Base-by-base conservation (phyloP, 768 basidiomycete species). In the Leccinum sublutescens region DNA sequence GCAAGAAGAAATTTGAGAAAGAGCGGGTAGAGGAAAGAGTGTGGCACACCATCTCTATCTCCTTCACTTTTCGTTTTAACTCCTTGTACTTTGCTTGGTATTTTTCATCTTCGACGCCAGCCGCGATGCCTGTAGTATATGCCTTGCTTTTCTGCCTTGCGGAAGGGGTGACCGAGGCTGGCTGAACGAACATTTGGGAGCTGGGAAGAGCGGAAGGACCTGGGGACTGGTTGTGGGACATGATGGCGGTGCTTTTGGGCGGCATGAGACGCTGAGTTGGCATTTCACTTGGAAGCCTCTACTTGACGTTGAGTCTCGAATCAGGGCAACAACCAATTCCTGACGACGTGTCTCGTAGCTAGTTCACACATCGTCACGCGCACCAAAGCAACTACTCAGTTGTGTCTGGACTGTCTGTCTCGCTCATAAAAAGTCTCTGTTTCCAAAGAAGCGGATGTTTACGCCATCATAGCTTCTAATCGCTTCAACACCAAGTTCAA, bases 31-130 rank as follows among this genome's bases (percentile, higher is more conserved):
- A 50, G 25, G 23, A 19, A 43, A 34, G 29, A 36, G 45, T 17
- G 47, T 9, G 65, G 83, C 88, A 66, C 60, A 91, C 92, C 33
- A 79, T 74, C 76, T 94, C 92, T 63, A 93, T 89, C 74, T 93
- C 91, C 71, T 86, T 88, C 58, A 93, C 91, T 77, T 92, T 93
- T 75, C 86, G 83, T 74, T 91, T 93, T 63, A 94, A 79, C 59
- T 94, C 91, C 73, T 86, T 91, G 78, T 93, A 94, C 75, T 93
- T 93, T 68, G 84, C 82, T 60, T 90, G 88, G 72, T 93, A 94
- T 75, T 91, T 93, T 69, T 83, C 84, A 74, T 93, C 91, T 70
- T 93, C 91, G 19, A 87, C 89, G 66, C 88, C 87, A 27, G 88
- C 88, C 40, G 88, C 82, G 62, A 90, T 88, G 61, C 87, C 88